Conservation (phyloP, 768 basidiomycete genomes). For the Pleurotus cornucopiae region DNA sequence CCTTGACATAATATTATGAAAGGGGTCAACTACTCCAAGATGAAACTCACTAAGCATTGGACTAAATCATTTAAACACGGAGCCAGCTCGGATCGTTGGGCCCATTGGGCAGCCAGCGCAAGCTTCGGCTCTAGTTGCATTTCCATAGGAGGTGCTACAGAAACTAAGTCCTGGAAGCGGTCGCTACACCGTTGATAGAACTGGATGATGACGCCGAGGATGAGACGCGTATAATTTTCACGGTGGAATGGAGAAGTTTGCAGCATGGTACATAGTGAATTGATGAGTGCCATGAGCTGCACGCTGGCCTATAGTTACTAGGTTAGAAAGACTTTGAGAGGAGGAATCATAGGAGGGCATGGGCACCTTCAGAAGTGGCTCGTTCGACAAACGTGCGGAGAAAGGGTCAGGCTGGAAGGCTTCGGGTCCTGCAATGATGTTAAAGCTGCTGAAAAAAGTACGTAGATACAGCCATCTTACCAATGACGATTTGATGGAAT, state of each 20-base stretch:
- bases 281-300: conserved; percentile 83
- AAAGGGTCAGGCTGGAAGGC: conserved; percentile 82
- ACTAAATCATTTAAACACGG: conserved; percentile 68
- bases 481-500: conserved; percentile 82
- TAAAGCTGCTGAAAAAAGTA: conserved; percentile 1
- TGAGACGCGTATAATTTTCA: conserved; percentile 92
- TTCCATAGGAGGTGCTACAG: conserved; percentile 27
- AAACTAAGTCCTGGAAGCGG: conserved; percentile 73
- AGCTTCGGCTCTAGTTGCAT: conserved; percentile 40
- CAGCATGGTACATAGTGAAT: conserved; percentile 89
- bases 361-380: conserved; percentile 76
- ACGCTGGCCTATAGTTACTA: conserved; percentile 59
- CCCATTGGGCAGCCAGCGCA: conserved; percentile 74
- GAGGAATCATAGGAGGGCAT: not conserved
- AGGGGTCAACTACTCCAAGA: too few species aligned
- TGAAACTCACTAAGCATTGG: too few species aligned
- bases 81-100: conserved; percentile 77
- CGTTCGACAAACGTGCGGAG: conserved; percentile 57
- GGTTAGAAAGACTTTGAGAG: not conserved
- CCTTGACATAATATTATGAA: conserved; percentile 29
- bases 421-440: conserved; percentile 55
- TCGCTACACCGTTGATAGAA: conserved; percentile 95
- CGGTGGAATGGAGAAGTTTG: conserved; percentile 89
- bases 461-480: conserved; percentile 32
- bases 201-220: conserved; percentile 90